Base-by-base conservation (phyloP, 2,329 filamentous ascomycete genomes). In the Rosellinia necatrix region DNA sequence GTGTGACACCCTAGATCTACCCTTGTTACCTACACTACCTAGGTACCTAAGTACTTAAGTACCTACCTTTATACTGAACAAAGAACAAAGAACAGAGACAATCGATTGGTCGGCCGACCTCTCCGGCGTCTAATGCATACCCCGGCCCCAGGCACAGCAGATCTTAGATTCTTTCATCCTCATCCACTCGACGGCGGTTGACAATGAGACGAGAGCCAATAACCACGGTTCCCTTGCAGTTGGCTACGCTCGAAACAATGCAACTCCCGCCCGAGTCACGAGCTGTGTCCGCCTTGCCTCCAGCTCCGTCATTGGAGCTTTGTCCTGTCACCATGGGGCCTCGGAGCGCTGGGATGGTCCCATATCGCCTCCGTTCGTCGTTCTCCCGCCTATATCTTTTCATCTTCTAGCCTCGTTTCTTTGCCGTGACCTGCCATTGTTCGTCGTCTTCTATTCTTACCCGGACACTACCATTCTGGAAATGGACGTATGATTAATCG, bases 61-160 rank as follows among this genome's bases (percentile, higher is more conserved):
- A 32, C 10, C 10, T 32, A 32, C 30, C 30, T 32, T 32, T 13
- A 9, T 12, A 12, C 10, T 12, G 30, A 34, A 9, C 32, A 17
- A 19, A 24, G 12, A 6, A 27, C 6, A 17, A 32, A 32, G 47
- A 58, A 56, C 53, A 62, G 57, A 53, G 56, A 17, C 15, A 60
- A 67, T 65, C 56, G 59, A 70, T 64, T 71, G 69, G 69, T 59
- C 58, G 47, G 57, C 53, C 60, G 49, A 59, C 52, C 53, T 50
- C 58, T 40, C 24, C 60, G 47, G 68, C 67, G 68, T 66, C 67
- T 71, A 68, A 53, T 49, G 49, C 59, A 60, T 24, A 58, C 37
- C 47, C 27, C 25, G 49, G 51, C 32, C 57, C 64, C 60, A 40
- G 29, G 29, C 44, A 35, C 30, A 29, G 35, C n/a, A n/a, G 37